A percentile compares a stretch with the other conserved stretches of the same genome.
These are phyloP conservation scores for Wickerhamiella lipophila DNA, from an alignment of 805 yeast genomes.

Conservation along the genomic window DNA sequence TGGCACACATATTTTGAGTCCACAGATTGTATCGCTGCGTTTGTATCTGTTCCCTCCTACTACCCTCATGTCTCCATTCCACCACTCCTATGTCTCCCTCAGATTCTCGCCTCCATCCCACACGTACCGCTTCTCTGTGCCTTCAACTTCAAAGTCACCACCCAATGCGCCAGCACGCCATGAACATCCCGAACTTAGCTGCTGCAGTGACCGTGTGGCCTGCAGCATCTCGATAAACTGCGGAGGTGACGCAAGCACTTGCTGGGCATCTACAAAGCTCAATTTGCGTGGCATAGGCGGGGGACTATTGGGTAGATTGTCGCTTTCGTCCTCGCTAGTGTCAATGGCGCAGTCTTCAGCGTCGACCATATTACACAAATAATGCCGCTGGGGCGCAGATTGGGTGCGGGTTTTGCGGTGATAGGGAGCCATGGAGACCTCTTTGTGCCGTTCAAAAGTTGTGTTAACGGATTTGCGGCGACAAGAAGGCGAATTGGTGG, in stretches of 20 bases:
- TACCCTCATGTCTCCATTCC: too few species aligned
- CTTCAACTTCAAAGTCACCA: slow-evolving; percentile 31
- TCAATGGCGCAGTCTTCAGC: slow-evolving; percentile 17
- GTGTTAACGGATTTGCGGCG: background rate
- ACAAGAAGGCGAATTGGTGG: background rate
- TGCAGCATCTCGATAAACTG: slow-evolving; percentile 32
- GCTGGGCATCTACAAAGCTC: slow-evolving; percentile 20
- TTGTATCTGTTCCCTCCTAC: too few species aligned
- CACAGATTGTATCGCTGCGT: too few species aligned
- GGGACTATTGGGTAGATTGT: slow-evolving; percentile 18
- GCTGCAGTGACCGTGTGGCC: slow-evolving; percentile 33
- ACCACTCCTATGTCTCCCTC: background rate
- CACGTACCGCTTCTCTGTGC: slow-evolving; percentile 24
- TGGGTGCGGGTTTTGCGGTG: slow-evolving; percentile 3
- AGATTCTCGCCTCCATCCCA: slow-evolving; percentile 29
- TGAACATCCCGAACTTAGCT: slow-evolving; percentile 26
- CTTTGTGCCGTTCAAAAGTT: background rate
- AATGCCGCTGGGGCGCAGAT: background rate
- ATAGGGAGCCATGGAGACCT: background rate
- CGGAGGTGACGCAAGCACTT: slow-evolving; percentile 22
- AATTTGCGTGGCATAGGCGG: slow-evolving; percentile 27
- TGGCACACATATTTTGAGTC: too few species aligned
- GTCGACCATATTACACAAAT: background rate
- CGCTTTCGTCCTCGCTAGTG: slow-evolving; percentile 19
- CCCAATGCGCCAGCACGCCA: slow-evolving; percentile 20